Percentiles rank a stretch among this genome's conserved stretches.
Conservation (phyloP, 768 basidiomycete species). For the Amanita exitialis region DNA sequence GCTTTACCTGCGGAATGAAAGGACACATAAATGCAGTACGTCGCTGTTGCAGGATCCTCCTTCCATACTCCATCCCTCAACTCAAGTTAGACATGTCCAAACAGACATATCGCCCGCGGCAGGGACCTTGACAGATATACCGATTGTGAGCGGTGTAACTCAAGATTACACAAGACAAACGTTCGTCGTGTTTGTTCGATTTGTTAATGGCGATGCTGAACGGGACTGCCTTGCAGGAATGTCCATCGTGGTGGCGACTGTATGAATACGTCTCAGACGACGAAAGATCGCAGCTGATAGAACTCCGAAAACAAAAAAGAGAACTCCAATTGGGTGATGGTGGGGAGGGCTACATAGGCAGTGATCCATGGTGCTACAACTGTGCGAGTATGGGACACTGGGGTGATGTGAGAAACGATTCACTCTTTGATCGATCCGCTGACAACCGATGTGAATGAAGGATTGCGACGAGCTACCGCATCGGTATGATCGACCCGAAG, state of each 20-base stretch:
- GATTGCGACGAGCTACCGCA: conserved; percentile 45
- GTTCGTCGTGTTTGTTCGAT: conserved; percentile 26
- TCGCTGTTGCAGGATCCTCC: neutral
- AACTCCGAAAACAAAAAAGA: conserved; percentile 38
- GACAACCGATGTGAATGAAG: conserved; percentile 21
- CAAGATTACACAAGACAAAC: conserved; percentile 50
- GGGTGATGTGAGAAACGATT: conserved; percentile 53
- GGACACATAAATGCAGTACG: conserved; percentile 66
- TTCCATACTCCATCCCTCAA: neutral
- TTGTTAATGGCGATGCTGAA: neutral
- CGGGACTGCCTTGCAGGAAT: conserved; percentile 43
- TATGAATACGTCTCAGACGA: conserved; percentile 61
- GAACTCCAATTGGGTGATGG: conserved; percentile 49
- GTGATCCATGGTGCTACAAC: conserved; percentile 75
- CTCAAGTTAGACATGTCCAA: conserved; percentile 54
- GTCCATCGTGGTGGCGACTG: conserved; percentile 73
- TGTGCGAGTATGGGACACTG: conserved; percentile 67
- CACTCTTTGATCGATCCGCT: neutral
- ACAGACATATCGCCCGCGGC: conserved; percentile 28
- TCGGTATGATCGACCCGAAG: conserved; percentile 29
- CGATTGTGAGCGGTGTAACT: conserved; percentile 65
- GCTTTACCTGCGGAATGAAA: conserved; percentile 76
- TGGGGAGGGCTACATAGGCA: conserved; percentile 69
- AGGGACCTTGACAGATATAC: conserved; percentile 20
- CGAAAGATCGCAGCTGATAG: conserved; percentile 35